These are phyloP conservation scores for Puya raimondii DNA, from an alignment of 176 grass and related monocot genomes.

Conservation along the genomic window DNA sequence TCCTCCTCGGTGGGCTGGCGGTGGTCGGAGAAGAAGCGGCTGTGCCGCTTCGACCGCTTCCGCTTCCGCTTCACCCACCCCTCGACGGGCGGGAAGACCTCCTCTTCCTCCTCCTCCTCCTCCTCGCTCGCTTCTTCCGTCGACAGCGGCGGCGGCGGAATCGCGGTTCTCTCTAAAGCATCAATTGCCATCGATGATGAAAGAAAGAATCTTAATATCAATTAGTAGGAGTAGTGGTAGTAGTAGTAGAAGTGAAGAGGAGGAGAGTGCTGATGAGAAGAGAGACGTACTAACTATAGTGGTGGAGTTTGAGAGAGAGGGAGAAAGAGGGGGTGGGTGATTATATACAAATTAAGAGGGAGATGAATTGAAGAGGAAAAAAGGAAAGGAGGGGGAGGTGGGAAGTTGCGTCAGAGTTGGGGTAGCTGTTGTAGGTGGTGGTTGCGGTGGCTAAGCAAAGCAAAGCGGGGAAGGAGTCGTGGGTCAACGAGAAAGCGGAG, in stretches of 20 bases:
- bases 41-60: slow-evolving; percentile 63
- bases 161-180: background rate
- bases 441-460: too few relatives aligned
- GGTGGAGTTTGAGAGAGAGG: background rate
- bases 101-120: slow-evolving; percentile 44
- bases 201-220: background rate
- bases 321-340: background rate
- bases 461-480: background rate
- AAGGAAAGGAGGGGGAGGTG: background rate
- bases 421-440: background rate
- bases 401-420: slow-evolving; percentile 1
- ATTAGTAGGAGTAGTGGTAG: too few relatives aligned
- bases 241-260: background rate
- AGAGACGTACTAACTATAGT: background rate
- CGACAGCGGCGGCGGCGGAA: slow-evolving; percentile 14
- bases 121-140: slow-evolving; percentile 19
- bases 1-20: slow-evolving; percentile 63
- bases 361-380: background rate
- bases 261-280: too few relatives aligned
- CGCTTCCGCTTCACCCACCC: slow-evolving; percentile 87
- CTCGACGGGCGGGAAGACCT: slow-evolving; percentile 37
- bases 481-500: background rate
- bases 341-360: background rate
- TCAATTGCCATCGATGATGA: background rate
- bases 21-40: slow-evolving; percentile 20